These are phyloP conservation scores for Astragalus membranaceus DNA, from an alignment of 306 rosid genomes.

Conservation along the genomic window DNA sequence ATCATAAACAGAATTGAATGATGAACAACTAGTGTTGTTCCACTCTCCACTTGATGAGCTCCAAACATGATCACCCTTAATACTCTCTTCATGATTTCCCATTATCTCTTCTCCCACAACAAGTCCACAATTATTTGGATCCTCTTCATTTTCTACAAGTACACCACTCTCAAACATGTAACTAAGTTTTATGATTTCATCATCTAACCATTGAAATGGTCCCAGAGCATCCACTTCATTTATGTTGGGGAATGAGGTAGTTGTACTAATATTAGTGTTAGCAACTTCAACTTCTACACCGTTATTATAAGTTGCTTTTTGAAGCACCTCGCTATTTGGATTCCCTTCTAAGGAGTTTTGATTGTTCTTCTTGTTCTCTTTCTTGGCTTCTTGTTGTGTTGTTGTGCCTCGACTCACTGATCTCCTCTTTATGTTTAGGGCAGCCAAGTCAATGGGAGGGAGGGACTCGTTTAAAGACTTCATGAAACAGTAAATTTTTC, in stretches of 20 bases:
- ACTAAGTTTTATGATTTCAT: slow-evolving; percentile 32
- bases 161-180: slow-evolving; percentile 28
- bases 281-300: slow-evolving; percentile 10
- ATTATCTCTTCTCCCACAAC: slow-evolving; percentile 5
- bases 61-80: slow-evolving; percentile 10
- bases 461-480: slow-evolving; percentile 29
- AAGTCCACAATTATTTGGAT: not conserved
- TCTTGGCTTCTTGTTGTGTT: not conserved
- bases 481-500: slow-evolving; percentile 55
- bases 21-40: slow-evolving; percentile 24
- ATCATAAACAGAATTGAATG: slow-evolving; percentile 35
- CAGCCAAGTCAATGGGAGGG: slow-evolving; percentile 24
- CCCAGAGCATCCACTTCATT: slow-evolving; percentile 31
- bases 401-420: slow-evolving; percentile 8
- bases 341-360: not conserved
- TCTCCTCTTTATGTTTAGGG: slow-evolving; percentile 27
- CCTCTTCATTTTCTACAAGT: not conserved
- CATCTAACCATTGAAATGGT: slow-evolving; percentile 36
- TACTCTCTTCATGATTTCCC: slow-evolving; percentile 8
- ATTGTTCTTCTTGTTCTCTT: slow-evolving; percentile 11
- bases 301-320: not conserved
- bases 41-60: slow-evolving; percentile 40
- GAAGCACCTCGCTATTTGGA: no score
- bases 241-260: slow-evolving; percentile 2
- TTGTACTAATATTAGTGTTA: not conserved